Conservation (phyloP, 2,329 filamentous ascomycete genomes). For the Aspergillus sergii region DNA sequence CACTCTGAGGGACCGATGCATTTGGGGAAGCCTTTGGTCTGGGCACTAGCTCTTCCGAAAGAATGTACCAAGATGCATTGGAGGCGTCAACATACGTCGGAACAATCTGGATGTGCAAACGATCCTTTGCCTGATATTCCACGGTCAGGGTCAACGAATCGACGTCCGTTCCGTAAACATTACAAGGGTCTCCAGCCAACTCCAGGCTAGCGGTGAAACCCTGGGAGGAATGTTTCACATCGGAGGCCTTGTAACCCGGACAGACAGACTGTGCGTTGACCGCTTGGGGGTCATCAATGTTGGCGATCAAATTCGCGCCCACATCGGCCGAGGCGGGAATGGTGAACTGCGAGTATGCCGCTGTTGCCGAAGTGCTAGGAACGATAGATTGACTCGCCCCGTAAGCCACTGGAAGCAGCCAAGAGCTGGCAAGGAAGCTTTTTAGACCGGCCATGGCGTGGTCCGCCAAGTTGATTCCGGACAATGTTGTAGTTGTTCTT, state of each 20-base stretch:
- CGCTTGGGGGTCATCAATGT: conserved; percentile 65
- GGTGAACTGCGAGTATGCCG: conserved; percentile 44
- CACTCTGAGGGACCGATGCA: conserved; percentile 38
- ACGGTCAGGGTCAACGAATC: conserved; percentile 67
- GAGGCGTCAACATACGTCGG: conserved; percentile 64
- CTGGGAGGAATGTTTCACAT: conserved; percentile 47
- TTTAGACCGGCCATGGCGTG: conserved; percentile 28
- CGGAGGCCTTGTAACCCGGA: conserved; percentile 60
- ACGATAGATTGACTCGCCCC: conserved; percentile 22
- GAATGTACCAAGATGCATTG: conserved; percentile 68
- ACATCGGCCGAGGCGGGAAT: conserved; percentile 50
- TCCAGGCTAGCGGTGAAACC: conserved; percentile 57
- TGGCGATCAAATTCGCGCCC: conserved; percentile 59
- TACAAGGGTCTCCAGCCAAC: conserved; percentile 61
- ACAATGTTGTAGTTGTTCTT: conserved; percentile 11
- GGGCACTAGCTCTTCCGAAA: conserved; percentile 65
- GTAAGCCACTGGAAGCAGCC: conserved; percentile 30
- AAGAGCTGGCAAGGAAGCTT: conserved; percentile 24
- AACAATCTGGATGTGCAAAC: conserved; percentile 70
- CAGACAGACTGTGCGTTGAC: conserved; percentile 65
- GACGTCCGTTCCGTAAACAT: conserved; percentile 77
- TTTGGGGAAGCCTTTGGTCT: conserved; percentile 54
- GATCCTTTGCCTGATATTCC: conserved; percentile 65
- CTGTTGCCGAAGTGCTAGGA: conserved; percentile 19
- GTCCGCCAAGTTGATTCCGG: not conserved